These are phyloP conservation scores for Wickerhamomyces pijperi DNA, from an alignment of 805 yeast species.

Conservation along the genomic window DNA sequence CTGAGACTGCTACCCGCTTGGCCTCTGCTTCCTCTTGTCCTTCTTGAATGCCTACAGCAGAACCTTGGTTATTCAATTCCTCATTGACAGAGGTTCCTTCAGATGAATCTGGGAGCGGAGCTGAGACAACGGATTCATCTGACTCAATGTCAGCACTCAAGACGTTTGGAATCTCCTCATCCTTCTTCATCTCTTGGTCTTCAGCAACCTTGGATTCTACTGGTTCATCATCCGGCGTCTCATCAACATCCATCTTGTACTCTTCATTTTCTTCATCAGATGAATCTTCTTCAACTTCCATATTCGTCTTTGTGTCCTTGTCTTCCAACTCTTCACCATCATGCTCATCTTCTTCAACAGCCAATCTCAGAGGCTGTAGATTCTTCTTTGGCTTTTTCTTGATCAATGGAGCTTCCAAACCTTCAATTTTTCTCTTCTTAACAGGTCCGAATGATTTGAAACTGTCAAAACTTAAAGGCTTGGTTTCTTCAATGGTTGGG, in stretches of 20 bases:
- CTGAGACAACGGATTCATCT: no score
- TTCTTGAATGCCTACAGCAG: no score
- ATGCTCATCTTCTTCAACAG: slow-evolving; percentile 9
- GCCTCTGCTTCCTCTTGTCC: no score
- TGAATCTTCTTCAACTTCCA: slow-evolving; percentile 10
- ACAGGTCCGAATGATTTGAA: background rate
- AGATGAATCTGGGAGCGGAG: no score
- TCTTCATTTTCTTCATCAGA: slow-evolving; percentile 22
- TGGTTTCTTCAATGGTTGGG: background rate
- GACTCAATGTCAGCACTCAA: slow-evolving; percentile 9
- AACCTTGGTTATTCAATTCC: no score
- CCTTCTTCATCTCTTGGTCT: background rate
- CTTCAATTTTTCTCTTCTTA: slow-evolving; percentile 2
- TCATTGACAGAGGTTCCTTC: no score
- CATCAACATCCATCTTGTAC: slow-evolving; percentile 6
- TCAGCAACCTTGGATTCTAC: slow-evolving; percentile 1
- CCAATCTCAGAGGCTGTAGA: slow-evolving; percentile 7
- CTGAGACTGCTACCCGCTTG: no score
- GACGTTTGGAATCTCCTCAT: slow-evolving; percentile 7
- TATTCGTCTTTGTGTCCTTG: background rate
- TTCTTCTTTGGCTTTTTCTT: background rate
- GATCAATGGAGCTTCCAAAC: background rate
- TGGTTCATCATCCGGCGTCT: background rate
- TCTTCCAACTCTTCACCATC: background rate
- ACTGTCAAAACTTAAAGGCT: background rate